These are phyloP conservation scores for Quercus tomentella DNA, from an alignment of 331 rosid species.

Conservation along the genomic window DNA sequence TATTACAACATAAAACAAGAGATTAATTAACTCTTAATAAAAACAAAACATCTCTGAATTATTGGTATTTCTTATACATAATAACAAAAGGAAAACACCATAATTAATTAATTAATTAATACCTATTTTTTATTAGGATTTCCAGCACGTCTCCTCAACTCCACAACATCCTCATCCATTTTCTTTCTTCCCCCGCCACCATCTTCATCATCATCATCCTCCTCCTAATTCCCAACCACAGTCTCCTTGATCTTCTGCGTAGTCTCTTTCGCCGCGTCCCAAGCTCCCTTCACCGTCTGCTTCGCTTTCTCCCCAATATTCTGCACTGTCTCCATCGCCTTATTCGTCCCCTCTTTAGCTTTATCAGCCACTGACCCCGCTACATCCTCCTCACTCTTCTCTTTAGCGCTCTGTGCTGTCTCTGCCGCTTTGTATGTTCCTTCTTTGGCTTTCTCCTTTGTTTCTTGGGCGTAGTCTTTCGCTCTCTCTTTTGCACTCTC, in stretches of 20 bases:
- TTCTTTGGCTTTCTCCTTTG: conserved; percentile 12
- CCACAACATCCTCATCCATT: conserved; percentile 35
- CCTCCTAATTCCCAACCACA: conserved; percentile 35
- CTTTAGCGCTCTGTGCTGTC: too few species aligned
- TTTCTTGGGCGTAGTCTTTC: background rate
- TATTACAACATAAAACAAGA: background rate
- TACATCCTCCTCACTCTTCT: conserved; percentile 9
- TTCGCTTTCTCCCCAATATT: conserved; percentile 39
- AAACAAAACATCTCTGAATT: background rate
- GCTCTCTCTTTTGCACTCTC: background rate
- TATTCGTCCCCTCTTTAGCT: background rate
- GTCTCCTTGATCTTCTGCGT: conserved; percentile 43
- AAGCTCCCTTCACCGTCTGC: conserved; percentile 29
- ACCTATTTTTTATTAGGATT: conserved; percentile 13
- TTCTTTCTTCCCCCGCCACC: background rate
- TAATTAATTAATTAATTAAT: background rate
- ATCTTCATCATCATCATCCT: background rate
- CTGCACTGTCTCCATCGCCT: conserved; percentile 12
- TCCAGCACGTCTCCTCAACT: conserved; percentile 26
- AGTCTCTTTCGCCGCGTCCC: conserved; percentile 42
- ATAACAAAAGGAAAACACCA: background rate
- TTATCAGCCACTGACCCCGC: conserved; percentile 25
- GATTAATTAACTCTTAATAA: background rate
- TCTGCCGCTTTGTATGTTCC: too few species aligned
- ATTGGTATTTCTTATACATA: background rate